These are phyloP conservation scores for Tylopilus sp. DNA, from an alignment of 768 basidiomycete genomes.

Conservation along the genomic window DNA sequence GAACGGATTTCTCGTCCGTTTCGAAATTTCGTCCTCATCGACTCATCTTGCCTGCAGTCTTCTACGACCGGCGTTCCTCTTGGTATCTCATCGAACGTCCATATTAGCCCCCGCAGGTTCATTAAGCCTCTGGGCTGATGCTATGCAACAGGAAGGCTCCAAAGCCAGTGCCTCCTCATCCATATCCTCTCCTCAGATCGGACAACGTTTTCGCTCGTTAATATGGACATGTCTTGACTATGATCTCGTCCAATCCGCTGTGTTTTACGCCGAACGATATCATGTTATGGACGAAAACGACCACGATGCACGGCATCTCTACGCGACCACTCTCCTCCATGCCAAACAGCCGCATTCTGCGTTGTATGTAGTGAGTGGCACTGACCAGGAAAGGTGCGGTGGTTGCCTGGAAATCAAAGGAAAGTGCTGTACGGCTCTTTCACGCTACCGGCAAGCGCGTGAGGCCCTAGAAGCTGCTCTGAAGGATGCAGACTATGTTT, in stretches of 20 bases:
- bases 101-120: constrained; percentile 18
- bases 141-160: constrained; percentile 55
- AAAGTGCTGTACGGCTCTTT: constrained; percentile 67
- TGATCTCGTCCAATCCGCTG: constrained; percentile 72
- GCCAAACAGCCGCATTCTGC: constrained; percentile 75
- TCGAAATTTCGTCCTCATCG: constrained; percentile 20
- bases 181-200: constrained; percentile 52
- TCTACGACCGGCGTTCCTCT: constrained; percentile 9
- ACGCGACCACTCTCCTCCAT: constrained; percentile 72
- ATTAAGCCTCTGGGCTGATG: constrained; percentile 33
- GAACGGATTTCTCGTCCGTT: constrained; percentile 12
- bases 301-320: constrained; percentile 83
- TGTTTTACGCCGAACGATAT: constrained; percentile 88
- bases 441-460: constrained; percentile 73
- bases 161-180: constrained; percentile 33
- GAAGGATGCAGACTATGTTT: constrained; percentile 47
- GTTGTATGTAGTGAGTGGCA: constrained; percentile 60
- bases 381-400: constrained; percentile 57
- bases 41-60: constrained; percentile 2
- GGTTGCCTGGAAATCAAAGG: constrained; percentile 81
- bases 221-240: constrained; percentile 85
- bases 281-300: constrained; percentile 63
- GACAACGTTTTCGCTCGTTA: constrained; percentile 65
- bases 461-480: constrained; percentile 66
- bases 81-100: constrained; percentile 12